Evolutionary conservation across 129 eudicot species (phyloP), one percentile per base, ranked within the genome.

Genomic region (Heracleum sosnowskyi): DNA sequence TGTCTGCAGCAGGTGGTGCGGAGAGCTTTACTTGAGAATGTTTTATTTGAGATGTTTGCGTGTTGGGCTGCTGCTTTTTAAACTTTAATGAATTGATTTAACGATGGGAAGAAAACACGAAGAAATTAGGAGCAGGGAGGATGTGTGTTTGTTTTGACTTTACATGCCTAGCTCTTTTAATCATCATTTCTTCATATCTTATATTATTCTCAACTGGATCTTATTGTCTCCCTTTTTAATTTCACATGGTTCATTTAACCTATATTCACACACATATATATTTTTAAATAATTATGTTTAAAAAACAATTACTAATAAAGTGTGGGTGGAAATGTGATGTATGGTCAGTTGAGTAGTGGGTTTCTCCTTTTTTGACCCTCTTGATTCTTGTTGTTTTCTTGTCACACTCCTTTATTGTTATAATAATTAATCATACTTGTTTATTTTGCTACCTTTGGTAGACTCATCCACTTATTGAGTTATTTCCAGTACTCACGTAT

Each of bases 71-170:
- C 77, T 79, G 64, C 68, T 82, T 84, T 80, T 79, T 78, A n/a
- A n/a, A 82, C 79, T 85, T 78, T 75, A 74, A 80, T 76, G 42
- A 79, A 69, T 73, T 75, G 72, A 80, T 62, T 40, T 77, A 79
- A 79, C 78, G 78, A 66, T 75, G 88, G 88, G 64, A 63, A 79
- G 79, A 79, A 62, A 71, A 34, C 28, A 69, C 44, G 26, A 35
- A 80, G 72, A 77, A 49, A 55, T 45, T 13, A 68, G 41, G 74
- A 34, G 42, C 26, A 51, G 46, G 73, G 69, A 76, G n/a, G n/a
- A n/a, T n/a, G 78, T 83, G 76, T 73, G 74, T 45, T 81, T 78
- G 82, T 85, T 85, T 86, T 83, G 86, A 80, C 84, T 86, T 29
- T 51, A 78, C 72, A 69, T 80, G 77, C 76, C 69, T 80, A 77